These are phyloP conservation scores for Quercus mongolica DNA, from an alignment of 306 rosid genomes.

Conservation along the genomic window DNA sequence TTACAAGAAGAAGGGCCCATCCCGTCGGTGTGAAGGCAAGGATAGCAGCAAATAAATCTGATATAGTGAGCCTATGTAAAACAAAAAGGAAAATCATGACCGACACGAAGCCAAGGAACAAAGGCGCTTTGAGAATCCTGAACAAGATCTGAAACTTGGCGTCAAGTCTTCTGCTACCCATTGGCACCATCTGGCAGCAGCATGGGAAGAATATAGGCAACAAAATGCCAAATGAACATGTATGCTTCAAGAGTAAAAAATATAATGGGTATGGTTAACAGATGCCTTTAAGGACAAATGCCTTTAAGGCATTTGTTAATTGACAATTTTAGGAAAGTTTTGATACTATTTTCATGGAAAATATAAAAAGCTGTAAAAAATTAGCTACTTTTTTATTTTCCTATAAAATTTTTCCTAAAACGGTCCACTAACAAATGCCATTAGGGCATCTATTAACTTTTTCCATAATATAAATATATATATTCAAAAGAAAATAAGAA, in stretches of 20 bases:
- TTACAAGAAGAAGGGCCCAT: constrained; percentile 86
- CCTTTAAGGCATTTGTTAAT: too few relatives aligned
- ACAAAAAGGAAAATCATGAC: constrained; percentile 82
- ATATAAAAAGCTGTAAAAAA: too few relatives aligned
- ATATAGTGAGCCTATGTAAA: constrained; percentile 70
- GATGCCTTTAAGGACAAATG: too few relatives aligned
- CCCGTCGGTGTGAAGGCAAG: constrained; percentile 93
- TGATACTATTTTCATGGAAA: too few relatives aligned
- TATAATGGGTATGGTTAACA: too few relatives aligned
- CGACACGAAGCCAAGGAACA: constrained; percentile 80
- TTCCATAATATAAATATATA: too few relatives aligned
- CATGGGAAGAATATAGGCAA: constrained; percentile 12
- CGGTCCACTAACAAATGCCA: too few relatives aligned
- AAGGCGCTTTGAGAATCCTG: constrained; percentile 84
- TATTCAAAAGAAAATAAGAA: too few relatives aligned
- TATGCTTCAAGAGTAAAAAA: not conserved
- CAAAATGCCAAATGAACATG: constrained; percentile 11
- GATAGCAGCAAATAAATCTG: constrained; percentile 83
- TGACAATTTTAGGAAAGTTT: too few relatives aligned
- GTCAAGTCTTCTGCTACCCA: constrained; percentile 81
- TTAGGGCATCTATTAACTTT: too few relatives aligned
- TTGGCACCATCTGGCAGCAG: constrained; percentile 69
- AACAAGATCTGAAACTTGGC: constrained; percentile 87
- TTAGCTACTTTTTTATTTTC: too few relatives aligned
- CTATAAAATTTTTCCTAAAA: too few relatives aligned